Percentiles rank a stretch among this genome's conserved stretches.
phyloP scores from a whole-genome alignment of 305 asterid genomes.

The Solanum hybrid region DNA sequence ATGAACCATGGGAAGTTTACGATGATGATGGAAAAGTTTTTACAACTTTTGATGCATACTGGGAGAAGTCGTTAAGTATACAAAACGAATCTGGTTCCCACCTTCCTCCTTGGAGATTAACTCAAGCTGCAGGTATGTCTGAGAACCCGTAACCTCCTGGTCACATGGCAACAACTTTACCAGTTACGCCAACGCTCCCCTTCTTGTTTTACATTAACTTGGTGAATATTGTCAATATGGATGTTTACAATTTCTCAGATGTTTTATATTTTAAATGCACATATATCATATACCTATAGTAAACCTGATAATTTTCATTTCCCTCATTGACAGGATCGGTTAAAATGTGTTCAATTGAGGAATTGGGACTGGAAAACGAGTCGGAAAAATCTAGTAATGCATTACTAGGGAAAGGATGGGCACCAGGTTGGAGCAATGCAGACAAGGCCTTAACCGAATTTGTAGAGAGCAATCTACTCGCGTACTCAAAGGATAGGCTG shows the following conservation, averaged over 20 bases:
- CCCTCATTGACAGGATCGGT: slow-evolving; percentile 29
- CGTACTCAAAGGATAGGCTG: slow-evolving; percentile 56
- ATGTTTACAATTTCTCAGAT: background rate
- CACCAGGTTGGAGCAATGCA: slow-evolving; percentile 86
- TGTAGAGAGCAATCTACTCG: slow-evolving; percentile 41
- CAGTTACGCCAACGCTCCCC: background rate
- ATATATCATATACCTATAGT: background rate
- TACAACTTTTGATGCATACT: slow-evolving; percentile 51
- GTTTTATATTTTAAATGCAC: background rate
- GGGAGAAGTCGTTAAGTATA: slow-evolving; percentile 60
- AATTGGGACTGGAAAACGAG: slow-evolving; percentile 63
- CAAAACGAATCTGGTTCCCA: slow-evolving; percentile 44
- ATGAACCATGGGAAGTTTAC: slow-evolving; percentile 86
- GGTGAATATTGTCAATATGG: background rate
- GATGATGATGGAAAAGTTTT: slow-evolving; percentile 51
- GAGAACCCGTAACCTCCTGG: background rate
- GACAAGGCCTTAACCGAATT: slow-evolving; percentile 63
- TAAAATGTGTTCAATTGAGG: slow-evolving; percentile 40
- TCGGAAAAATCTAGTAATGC: slow-evolving; percentile 79
- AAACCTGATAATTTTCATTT: background rate
- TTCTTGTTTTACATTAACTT: background rate
- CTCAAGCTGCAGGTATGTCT: slow-evolving; percentile 39
- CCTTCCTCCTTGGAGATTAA: slow-evolving; percentile 70
- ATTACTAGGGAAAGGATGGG: slow-evolving; percentile 74
- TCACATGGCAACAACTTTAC: background rate